Base-by-base conservation (phyloP, 345 rosid genomes). In the Murraya koenigii region DNA sequence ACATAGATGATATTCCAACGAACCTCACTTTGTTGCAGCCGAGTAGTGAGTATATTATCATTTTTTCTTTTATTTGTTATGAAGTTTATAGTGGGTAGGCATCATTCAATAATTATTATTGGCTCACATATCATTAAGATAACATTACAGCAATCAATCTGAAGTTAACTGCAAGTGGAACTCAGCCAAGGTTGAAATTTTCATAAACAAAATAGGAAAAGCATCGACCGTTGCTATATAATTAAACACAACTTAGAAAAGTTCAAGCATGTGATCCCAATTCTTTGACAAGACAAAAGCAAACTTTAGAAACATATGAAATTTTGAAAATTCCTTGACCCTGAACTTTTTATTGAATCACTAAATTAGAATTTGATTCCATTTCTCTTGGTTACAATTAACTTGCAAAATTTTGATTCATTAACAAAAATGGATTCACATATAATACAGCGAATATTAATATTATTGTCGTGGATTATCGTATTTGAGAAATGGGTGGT, bases 331-430 rank as follows among this genome's bases (percentile, higher is more conserved):
- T 26, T 44, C 59, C 35, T 4, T 28, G 58, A 61, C 56, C 30
- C 56, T 73, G 33, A 6, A 3, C 65, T 26, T 74, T 73, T 0
- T 26, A 20, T 35, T 64, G 44, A 64, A 72, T 59, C 66, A 35
- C 66, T 36, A 39, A 8, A 23, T 26, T 38, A 60, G 77, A 75
- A 75, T 63, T 75, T 64, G 77, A 63, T 75, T 75, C 77, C 47
- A 2, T 75, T 64, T 75, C 70, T 47, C 76, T 62, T 62, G 77
- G 69, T 74, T 63, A 13, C 25, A 28, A 74, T 41, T 39, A 14
- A 38, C 52, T 23, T 59, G 3, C 35, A 23, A 25, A 38, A 3
- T 10, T 72, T 72, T 56, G 26, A 58, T 6, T 23, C 66, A 56
- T 23, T 72, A 55, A 4, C 26, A 19, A 52, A 47, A 13, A 41